Base-by-base conservation (phyloP, 305 asterid genomes). In the Withania somnifera region DNA sequence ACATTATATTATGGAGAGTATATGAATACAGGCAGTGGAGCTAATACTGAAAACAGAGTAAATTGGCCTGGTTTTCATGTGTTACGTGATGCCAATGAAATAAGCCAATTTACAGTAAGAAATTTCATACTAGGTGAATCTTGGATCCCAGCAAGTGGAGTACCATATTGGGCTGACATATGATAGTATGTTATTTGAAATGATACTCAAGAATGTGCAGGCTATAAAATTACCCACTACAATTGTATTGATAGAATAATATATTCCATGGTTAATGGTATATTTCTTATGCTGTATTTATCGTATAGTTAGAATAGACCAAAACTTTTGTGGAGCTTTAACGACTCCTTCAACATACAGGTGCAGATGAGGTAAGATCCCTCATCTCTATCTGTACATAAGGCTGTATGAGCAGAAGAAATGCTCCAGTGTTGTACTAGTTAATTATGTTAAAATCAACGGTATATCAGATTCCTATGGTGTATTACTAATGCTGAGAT, bases 21-120 rank as follows among this genome's bases (percentile, higher is more conserved):
- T 22, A 85, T 88, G 95, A 92, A 94, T 54, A 86, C 87, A 0
- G 95, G 98, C 0, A 7, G 7, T 1, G 98, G 97, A 30, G 97
- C 97, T 64, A 68, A 89, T 0, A 90, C 90, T 0, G 56, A 11
- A 2, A 84, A 82, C 17, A 85, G 97, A 82, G 97, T 94, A 38
- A 87, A 83, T 24, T 94, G 97, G 98, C 88, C 91, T 40, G 92
- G 97, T 64, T 92, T 88, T 76, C 98, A 94, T 83, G 89, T 88
- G 76, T 3, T 94, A 66, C 81, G 17, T 3, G 80, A 85, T 76
- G 24, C 81, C 2, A 2, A 11, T 3, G 94, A 91, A 67, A 95
- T 90, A 4, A 78, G 76, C 19, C 83, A 11, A 47, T 92, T 91
- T 26, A 30, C 88, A 0, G 94, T 84, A 4, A 73, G 40, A 22